Conservation (phyloP, 495 filamentous ascomycete genomes). For the Usnea hakonensis region DNA sequence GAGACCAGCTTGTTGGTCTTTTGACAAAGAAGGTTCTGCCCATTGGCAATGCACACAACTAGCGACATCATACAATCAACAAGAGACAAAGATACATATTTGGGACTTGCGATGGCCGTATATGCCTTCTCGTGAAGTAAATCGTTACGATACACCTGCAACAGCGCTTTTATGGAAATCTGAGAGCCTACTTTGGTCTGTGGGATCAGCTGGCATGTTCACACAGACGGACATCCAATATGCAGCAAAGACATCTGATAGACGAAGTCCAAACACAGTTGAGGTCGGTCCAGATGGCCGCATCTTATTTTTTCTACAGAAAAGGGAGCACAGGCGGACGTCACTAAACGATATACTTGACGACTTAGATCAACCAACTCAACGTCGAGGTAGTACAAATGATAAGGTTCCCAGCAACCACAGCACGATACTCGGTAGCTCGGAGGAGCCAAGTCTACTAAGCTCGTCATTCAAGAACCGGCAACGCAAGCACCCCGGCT, state of each 20-base stretch:
- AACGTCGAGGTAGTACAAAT: conserved; percentile 25
- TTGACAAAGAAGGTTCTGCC: conserved; percentile 54
- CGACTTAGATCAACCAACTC: conserved; percentile 12
- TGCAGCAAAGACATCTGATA: conserved; percentile 59
- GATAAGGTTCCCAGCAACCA: conserved; percentile 29
- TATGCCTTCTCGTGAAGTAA: conserved; percentile 80
- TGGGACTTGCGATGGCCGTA: conserved; percentile 89
- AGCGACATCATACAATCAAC: conserved; percentile 58
- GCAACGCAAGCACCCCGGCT: conserved; percentile 28
- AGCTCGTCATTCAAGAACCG: conserved; percentile 29
- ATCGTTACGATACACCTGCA: conserved; percentile 61
- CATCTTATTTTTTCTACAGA: conserved; percentile 21
- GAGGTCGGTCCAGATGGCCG: conserved; percentile 18
- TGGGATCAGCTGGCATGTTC: conserved; percentile 74
- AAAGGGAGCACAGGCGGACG: conserved; percentile 15
- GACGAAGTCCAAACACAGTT: conserved; percentile 12
- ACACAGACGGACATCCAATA: conserved; percentile 83
- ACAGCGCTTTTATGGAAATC: conserved; percentile 84
- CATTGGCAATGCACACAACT: conserved; percentile 61
- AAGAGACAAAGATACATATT: conserved; percentile 66
- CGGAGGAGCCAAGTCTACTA: conserved; percentile 36
- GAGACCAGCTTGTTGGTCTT: conserved; percentile 73
- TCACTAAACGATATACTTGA: conserved; percentile 13
- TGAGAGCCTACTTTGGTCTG: conserved; percentile 85
- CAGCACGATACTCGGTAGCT: conserved; percentile 36